Base-by-base conservation (phyloP, 345 rosid genomes). In the Eucalyptus marginata region DNA sequence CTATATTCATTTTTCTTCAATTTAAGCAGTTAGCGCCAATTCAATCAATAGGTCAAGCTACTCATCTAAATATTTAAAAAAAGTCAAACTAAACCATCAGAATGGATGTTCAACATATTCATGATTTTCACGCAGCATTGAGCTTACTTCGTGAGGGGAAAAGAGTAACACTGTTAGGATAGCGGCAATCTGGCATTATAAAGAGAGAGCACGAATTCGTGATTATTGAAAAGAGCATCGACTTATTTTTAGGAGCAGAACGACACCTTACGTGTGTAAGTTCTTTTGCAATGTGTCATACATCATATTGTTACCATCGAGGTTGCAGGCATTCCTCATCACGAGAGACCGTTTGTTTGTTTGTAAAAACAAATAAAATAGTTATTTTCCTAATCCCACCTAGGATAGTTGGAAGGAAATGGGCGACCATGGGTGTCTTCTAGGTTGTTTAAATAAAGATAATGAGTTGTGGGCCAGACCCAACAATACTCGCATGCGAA, bases 1-100 rank as follows among this genome's bases (percentile, higher is more conserved):
- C 40, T 40, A 40, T 40, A 40, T 40, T 40, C 40, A 40, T 40
- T 40, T 4, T 40, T 40, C 40, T 40, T 40, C 40, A 40, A 40
- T 40, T 40, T 79, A 83, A 89, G 81, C 89, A 91, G 88, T 94
- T 89, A 91, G 88, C 58, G 79, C 81, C 88, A 43, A 47, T 49
- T 36, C 40, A 79, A 87, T 36, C 40, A 59, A 59, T 33, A 40
- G 62, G 31, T 49, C 36, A 80, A 62, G 54, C 56, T 76, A 40
- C 29, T 76, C 47, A 76, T 76, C 47, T 20, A 18, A 40, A 76
- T 10, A 20, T 71, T 17, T 10, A 6, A 17, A 33, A 33, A 10
- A 36, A 11, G 47, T 64, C 76, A 76, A 22, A 22, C 84, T 3
- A 40, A 76, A 20, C 14, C 47, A 40, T 40, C 8, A 76, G 47